Conservation (phyloP, 495 filamentous ascomycete genomes). For the Trichoderma erinaceum region DNA sequence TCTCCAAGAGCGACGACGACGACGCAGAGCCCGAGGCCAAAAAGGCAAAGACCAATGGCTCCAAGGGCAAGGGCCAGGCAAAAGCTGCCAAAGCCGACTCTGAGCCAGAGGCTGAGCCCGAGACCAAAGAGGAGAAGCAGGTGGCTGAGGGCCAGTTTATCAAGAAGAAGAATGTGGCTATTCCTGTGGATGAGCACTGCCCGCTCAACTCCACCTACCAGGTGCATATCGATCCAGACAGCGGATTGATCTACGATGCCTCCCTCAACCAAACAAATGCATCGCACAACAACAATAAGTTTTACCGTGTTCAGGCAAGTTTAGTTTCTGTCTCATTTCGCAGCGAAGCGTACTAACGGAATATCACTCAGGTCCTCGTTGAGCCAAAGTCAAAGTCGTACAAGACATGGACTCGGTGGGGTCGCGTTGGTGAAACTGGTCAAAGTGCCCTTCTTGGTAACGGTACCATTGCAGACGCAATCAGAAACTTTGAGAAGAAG, state of each 20-base stretch:
- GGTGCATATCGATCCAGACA: constrained; percentile 57
- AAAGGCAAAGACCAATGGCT: constrained; percentile 18
- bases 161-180: constrained; percentile 38
- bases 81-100: constrained; percentile 19
- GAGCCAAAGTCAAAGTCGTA: constrained; percentile 27
- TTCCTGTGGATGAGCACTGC: constrained; percentile 43
- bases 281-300: constrained; percentile 62
- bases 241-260: constrained; percentile 59
- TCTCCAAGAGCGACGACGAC: constrained; percentile 18
- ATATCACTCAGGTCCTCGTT: constrained; percentile 32
- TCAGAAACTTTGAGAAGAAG: constrained; percentile 56
- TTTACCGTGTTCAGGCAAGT: constrained; percentile 57
- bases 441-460: constrained; percentile 45
- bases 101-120: constrained; percentile 16
- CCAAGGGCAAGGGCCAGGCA: constrained; percentile 21
- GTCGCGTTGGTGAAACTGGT: constrained; percentile 69
- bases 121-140: constrained; percentile 22
- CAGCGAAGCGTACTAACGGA: neutral
- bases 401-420: constrained; percentile 66
- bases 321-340: neutral
- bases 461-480: constrained; percentile 40
- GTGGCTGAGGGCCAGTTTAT: constrained; percentile 39
- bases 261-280: constrained; percentile 57
- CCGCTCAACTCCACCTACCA: constrained; percentile 27
- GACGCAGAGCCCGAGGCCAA: constrained; percentile 21